These are phyloP conservation scores for Mortierella polycephala DNA, from an alignment of 371 early-diverging fungal genomes.

Conservation along the genomic window DNA sequence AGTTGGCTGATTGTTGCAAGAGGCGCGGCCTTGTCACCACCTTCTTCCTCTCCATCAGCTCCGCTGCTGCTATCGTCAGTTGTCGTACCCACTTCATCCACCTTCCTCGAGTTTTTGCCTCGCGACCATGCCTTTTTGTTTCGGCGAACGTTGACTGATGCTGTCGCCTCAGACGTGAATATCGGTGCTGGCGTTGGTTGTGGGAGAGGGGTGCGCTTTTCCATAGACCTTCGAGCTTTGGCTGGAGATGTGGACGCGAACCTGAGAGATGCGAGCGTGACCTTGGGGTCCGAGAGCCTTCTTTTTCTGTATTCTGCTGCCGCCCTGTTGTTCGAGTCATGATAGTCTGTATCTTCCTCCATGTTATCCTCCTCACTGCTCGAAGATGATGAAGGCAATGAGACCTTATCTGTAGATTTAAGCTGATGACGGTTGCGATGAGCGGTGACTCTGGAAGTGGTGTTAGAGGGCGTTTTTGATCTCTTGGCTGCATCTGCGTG, in stretches of 20 bases:
- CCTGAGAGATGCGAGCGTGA: neutral
- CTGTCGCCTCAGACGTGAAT: neutral
- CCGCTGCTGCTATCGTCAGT: conserved; percentile 19
- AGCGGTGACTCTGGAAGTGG: neutral
- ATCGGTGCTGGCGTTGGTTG: too few relatives aligned
- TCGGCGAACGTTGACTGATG: conserved; percentile 14
- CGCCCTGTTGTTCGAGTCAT: neutral
- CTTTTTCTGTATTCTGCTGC: conserved; percentile 2
- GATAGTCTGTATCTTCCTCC: conserved; percentile 10
- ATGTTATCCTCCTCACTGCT: conserved; percentile 4
- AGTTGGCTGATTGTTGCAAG: neutral
- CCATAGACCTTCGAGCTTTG: neutral
- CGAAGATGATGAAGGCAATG: neutral
- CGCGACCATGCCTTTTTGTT: conserved; percentile 41
- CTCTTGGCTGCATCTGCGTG: neutral
- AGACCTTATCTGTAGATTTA: neutral
- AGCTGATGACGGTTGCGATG: neutral
- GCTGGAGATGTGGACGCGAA: too few relatives aligned
- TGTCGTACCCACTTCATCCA: conserved; percentile 34
- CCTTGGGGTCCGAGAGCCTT: neutral
- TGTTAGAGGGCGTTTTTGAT: neutral
- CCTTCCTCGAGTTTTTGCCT: conserved; percentile 41
- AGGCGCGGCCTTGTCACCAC: neutral
- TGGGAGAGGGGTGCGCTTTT: neutral
- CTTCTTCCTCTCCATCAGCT: neutral